Conservation (phyloP, 2,329 filamentous ascomycete genomes). For the Fusarium sp. region DNA sequence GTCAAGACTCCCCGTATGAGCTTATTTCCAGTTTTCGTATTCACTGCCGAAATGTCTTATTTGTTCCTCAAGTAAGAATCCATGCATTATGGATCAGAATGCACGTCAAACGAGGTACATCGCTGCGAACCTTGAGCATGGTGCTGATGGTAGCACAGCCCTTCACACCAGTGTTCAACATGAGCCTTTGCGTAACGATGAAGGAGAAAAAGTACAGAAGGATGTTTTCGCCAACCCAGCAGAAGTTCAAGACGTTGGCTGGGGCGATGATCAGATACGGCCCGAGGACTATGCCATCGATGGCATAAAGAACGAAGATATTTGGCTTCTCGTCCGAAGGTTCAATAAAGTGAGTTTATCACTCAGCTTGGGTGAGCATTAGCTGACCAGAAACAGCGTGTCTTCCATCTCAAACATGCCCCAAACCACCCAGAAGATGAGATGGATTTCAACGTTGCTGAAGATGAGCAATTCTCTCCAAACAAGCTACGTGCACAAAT, state of each 20-base stretch:
- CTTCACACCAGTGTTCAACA: background rate
- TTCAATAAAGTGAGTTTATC: slow-evolving; percentile 13
- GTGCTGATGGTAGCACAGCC: background rate
- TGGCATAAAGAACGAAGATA: slow-evolving; percentile 8
- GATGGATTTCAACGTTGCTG: slow-evolving; percentile 54
- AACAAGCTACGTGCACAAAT: slow-evolving; percentile 82
- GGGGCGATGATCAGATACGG: background rate
- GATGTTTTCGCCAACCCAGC: background rate
- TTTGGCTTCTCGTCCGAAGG: slow-evolving; percentile 19
- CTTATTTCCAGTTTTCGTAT: background rate
- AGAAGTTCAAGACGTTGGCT: background rate
- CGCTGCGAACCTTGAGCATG: background rate
- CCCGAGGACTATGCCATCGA: background rate
- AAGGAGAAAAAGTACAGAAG: accelerated
- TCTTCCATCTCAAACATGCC: slow-evolving; percentile 18
- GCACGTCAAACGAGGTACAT: background rate
- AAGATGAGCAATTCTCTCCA: slow-evolving; percentile 82
- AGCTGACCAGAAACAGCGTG: background rate
- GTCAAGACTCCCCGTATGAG: background rate
- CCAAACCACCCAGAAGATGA: background rate
- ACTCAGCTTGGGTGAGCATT: accelerated
- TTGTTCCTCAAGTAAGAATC: accelerated
- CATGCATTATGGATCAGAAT: background rate
- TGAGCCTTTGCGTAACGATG: accelerated
- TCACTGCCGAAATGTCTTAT: background rate